Base-by-base conservation (phyloP, 192 early-diverging fungal species). In the Mortierella alpina region DNA sequence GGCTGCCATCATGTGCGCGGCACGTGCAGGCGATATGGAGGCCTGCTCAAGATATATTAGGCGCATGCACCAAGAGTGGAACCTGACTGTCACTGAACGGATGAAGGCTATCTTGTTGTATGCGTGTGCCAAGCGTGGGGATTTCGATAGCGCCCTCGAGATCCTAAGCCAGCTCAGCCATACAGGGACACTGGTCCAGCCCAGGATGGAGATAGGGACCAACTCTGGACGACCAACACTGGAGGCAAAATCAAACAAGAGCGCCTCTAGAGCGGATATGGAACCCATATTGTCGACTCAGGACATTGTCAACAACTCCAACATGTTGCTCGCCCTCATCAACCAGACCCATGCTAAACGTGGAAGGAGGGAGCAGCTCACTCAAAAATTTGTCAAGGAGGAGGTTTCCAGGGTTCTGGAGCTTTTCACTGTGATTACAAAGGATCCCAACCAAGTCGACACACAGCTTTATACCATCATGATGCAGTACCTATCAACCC, bases 41-140 rank as follows among this genome's bases (percentile, higher is more conserved):
- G 39, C 55, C 4, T 79, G 76, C 17, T 71, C 69, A 0, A 48
- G 69, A 23, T 72, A 79, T 51, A 72, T 79, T 51, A 40, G 41
- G 6, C 48, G 57, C n/a, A 79, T 79, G 76, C 76, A 79, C 18
- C 52, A 53, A 42, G 69, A 71, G 4, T 79, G 76, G 76, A 45
- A 58, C 56, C 18, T 79, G 6, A 47, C 45, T 5, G 20, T 79
- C 7, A 40, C 63, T 0, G 69, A 79, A 12, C 68, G 68, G 2
- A 79, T 79, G 76, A 79, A 79, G 63, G 76, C 76, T 8, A 79
- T 79, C 47, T 18, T 79, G 20, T n/a, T 79, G 13, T 79, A 79
- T 56, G 76, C 64, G 2, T 79, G 76, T 39, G 68, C 76, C 48
- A 66, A 67, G 23, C 76, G 76, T 61, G 76, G 76, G 2, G 76